Percentiles rank a stretch among this genome's conserved stretches.
These are phyloP conservation scores for Starmerella etchellsii DNA, from an alignment of 805 yeast genomes.

Conservation along the genomic window DNA sequence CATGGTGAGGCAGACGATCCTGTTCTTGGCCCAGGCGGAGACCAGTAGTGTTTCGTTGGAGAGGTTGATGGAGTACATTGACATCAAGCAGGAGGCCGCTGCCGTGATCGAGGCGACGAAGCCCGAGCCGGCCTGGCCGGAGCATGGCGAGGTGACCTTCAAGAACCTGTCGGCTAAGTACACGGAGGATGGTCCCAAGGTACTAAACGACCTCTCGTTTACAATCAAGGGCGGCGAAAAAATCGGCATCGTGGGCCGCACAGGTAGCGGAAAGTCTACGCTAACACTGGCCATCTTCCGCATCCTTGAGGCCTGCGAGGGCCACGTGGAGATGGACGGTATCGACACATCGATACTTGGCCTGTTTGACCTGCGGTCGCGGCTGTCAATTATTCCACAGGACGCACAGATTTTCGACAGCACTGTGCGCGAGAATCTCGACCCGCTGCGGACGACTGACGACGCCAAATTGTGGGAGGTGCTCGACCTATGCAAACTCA, in stretches of 20 bases:
- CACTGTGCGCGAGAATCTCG: conserved; percentile 69
- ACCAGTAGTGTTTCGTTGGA: conserved; percentile 87
- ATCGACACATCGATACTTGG: conserved; percentile 60
- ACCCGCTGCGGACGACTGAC: conserved; percentile 53
- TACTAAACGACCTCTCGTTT: conserved; percentile 53
- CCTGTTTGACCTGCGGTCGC: conserved; percentile 60
- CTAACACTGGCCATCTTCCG: conserved; percentile 73
- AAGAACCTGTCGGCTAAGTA: conserved; percentile 66
- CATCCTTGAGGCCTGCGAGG: conserved; percentile 62
- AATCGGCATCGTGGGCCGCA: conserved; percentile 90
- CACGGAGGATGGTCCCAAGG: conserved; percentile 64
- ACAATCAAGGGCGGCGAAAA: conserved; percentile 62
- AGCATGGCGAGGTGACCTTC: conserved; percentile 52
- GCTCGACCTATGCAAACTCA: conserved; percentile 64
- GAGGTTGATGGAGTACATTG: conserved; percentile 66
- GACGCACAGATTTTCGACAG: conserved; percentile 90
- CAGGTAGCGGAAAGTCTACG: conserved; percentile 92
- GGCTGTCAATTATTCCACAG: conserved; percentile 79
- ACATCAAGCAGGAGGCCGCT: conserved; percentile 72
- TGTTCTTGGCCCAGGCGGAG: conserved; percentile 88
- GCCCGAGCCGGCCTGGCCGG: conserved; percentile 67
- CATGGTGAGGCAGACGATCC: conserved; percentile 76
- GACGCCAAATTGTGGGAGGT: conserved; percentile 74
- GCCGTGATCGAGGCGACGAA: conserved; percentile 48
- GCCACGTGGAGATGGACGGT: conserved; percentile 59